These are phyloP conservation scores for Pseudocercospora macadamiae DNA, from an alignment of 2,329 filamentous ascomycete genomes.

Conservation along the genomic window DNA sequence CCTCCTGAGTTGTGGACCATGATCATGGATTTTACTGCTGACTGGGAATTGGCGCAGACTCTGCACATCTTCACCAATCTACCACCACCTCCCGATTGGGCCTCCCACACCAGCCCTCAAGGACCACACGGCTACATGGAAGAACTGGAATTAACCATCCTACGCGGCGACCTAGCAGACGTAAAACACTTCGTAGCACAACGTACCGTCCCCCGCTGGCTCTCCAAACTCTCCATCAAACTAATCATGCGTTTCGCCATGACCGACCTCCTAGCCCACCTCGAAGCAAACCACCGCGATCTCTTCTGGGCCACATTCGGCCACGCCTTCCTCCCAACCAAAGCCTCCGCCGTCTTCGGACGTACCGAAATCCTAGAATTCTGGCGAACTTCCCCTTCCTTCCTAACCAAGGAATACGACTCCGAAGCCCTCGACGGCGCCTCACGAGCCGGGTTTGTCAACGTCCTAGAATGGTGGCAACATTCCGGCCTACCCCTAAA, in stretches of 20 bases:
- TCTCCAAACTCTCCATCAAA: constrained; percentile 81
- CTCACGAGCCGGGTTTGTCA: constrained; percentile 80
- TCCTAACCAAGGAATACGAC: constrained; percentile 84
- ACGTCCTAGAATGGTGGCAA: constrained; percentile 91
- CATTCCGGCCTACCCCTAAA: constrained; percentile 76
- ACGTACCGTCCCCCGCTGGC: constrained; percentile 68
- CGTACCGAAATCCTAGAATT: constrained; percentile 84
- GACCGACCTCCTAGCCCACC: constrained; percentile 73
- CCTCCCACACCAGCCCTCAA: constrained; percentile 63
- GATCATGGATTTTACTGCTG: constrained; percentile 78
- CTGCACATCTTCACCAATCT: constrained; percentile 80
- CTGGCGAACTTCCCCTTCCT: constrained; percentile 83
- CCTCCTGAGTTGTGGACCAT: constrained; percentile 89
- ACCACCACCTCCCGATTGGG: constrained; percentile 73
- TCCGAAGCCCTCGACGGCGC: constrained; percentile 84
- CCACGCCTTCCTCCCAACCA: constrained; percentile 78
- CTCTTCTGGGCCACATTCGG: constrained; percentile 87
- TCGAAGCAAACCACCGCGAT: constrained; percentile 68
- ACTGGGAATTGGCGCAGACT: constrained; percentile 88
- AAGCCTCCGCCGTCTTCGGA: constrained; percentile 84
- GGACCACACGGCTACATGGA: constrained; percentile 72
- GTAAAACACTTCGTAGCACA: constrained; percentile 74
- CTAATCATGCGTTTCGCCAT: constrained; percentile 91
- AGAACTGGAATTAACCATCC: constrained; percentile 81
- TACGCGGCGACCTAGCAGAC: constrained; percentile 69